These are phyloP conservation scores for Trichoderma atrobrunneum DNA, from an alignment of 2,329 filamentous ascomycete genomes.

Conservation along the genomic window DNA sequence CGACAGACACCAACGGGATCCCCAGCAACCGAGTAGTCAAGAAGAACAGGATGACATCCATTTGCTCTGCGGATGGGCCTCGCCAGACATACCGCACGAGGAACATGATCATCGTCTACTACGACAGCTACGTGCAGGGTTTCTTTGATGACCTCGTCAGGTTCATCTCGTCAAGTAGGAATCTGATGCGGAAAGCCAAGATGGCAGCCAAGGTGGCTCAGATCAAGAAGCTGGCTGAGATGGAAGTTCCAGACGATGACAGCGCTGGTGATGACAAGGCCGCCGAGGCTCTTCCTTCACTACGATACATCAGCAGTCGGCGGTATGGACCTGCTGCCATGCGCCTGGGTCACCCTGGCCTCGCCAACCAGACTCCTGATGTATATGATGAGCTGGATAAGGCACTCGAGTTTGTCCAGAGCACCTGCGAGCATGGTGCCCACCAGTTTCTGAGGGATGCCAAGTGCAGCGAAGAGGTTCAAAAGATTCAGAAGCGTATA, in stretches of 20 bases:
- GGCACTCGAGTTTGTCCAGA: conserved; percentile 74
- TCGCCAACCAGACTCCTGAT: conserved; percentile 36
- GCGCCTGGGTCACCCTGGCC: conserved; percentile 26
- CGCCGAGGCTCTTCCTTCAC: conserved; percentile 37
- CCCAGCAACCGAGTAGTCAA: conserved; percentile 47
- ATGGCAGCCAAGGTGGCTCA: conserved; percentile 74
- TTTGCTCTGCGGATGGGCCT: conserved; percentile 49
- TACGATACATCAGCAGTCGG: conserved; percentile 41
- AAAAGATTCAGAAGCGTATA: conserved; percentile 65
- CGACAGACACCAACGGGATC: conserved; percentile 45
- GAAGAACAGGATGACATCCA: conserved; percentile 51
- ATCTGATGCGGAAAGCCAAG: conserved; percentile 82
- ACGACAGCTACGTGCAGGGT: conserved; percentile 82
- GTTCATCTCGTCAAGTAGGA: conserved; percentile 74
- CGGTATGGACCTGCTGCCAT: conserved; percentile 32
- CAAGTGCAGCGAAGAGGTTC: conserved; percentile 75
- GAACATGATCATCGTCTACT: conserved; percentile 83
- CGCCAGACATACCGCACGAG: conserved; percentile 63
- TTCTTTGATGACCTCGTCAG: conserved; percentile 81
- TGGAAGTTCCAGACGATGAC: conserved; percentile 54
- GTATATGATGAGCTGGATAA: conserved; percentile 74
- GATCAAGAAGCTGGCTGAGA: conserved; percentile 58
- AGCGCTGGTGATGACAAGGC: conserved; percentile 37
- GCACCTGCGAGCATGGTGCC: conserved; percentile 79
- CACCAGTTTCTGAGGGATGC: conserved; percentile 88